Evolutionary conservation across 1,284 basidiomycete genomes (phyloP), one percentile per base, ranked within the genome.

Genomic region (Heterobasidion annosum): DNA sequence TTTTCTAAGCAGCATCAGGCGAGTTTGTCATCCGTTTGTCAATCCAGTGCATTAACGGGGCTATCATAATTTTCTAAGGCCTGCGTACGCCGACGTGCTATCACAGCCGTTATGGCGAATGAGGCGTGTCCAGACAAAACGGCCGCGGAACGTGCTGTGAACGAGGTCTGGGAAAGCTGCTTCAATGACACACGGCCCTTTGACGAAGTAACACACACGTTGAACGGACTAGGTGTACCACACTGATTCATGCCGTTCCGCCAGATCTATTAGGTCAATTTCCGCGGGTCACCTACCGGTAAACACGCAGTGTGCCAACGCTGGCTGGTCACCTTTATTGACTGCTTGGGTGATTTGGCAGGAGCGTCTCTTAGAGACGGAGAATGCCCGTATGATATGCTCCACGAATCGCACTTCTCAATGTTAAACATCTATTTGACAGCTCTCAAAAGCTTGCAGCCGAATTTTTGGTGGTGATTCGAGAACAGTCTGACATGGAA

Each of bases 81-180:
- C 13, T 98, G 96, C 65, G 91, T 97, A 19, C 88, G 93, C 57
- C 79, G 95, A 37, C 78, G 95, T 58, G 93, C 96, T 2, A 76
- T 92, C 8, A 67, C 90, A 34, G 94, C 92, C 2, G 91, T 99
- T 2, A 72, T 77, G 44, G 79, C 79, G 10, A 94, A 98, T 66
- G 85, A 91, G 15, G 75, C 78, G n/a, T 98, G 93, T 66, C 83
- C 83, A 2, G 81, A 86, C 61, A 71, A 75, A 48, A 88, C 79
- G 12, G 77, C 87, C 50, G 96, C 96, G 5, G 90, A 93, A 67
- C 78, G 81, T 56, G 92, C 85, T 2, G 95, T 98, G 50, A 96
- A 98, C 62, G 92, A 98, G 68, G 96, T 98, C 47, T 99, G 91
- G 87, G 90, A 93, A 63, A 93, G 90, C 63, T 99, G 96, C 70